Evolutionary conservation across 805 yeast genomes (phyloP).

Genomic region (Yamadazyma nakazawae): DNA sequence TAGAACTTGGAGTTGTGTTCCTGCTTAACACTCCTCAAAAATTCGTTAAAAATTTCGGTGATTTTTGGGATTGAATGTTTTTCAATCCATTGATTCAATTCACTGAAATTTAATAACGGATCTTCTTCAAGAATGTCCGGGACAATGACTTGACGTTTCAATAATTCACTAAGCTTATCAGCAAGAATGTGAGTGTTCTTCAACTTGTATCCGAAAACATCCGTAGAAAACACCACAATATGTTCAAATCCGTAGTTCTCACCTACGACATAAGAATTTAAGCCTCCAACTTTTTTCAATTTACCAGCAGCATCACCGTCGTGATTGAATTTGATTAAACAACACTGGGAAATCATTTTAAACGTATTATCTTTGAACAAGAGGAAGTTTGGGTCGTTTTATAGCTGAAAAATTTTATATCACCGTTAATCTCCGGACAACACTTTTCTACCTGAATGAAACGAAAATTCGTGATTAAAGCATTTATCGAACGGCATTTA

Average conservation of each 20-base stretch:
- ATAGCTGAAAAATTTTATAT: too few species aligned
- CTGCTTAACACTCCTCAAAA: background rate
- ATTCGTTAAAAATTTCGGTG: slow-evolving; percentile 8
- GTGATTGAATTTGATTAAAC: slow-evolving; percentile 25
- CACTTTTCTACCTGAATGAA: background rate
- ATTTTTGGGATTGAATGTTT: slow-evolving; percentile 11
- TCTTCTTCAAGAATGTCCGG: slow-evolving; percentile 31
- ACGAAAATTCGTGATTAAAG: background rate
- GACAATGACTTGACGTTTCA: slow-evolving; percentile 21
- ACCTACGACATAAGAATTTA: slow-evolving; percentile 28
- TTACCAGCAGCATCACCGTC: slow-evolving; percentile 27
- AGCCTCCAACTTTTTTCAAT: slow-evolving; percentile 19
- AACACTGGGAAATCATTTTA: slow-evolving; percentile 7
- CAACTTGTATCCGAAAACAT: slow-evolving; percentile 27
- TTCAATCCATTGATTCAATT: slow-evolving; percentile 3
- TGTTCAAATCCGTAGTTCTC: slow-evolving; percentile 16
- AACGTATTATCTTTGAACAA: too few species aligned
- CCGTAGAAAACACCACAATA: slow-evolving; percentile 24
- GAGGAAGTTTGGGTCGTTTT: too few species aligned
- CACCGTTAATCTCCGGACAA: too few species aligned
- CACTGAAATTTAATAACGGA: slow-evolving; percentile 9
- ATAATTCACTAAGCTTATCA: slow-evolving; percentile 18
- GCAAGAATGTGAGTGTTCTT: slow-evolving; percentile 28
- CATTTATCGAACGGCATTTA: background rate
- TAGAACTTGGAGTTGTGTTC: background rate